Percentiles rank a stretch among this genome's conserved stretches.
Evolutionary conservation across 176 grass and related monocot species (phyloP).

Genomic region (Eragrostis curvula): DNA sequence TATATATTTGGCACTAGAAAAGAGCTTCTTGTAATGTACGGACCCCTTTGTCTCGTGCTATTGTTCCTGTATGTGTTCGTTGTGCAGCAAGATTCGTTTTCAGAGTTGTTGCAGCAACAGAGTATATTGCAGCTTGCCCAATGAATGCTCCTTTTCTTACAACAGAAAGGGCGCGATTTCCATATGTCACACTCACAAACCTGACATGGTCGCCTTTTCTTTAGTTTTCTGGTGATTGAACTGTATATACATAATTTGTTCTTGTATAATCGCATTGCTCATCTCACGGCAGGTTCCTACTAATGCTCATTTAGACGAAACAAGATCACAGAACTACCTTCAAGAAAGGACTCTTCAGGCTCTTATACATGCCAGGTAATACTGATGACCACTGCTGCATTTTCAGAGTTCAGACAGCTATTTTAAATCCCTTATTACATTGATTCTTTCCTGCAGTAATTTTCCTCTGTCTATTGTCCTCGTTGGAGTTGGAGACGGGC

Average conservation of each 20-base stretch:
- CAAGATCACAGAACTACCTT: conserved; percentile 28
- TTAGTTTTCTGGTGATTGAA: background rate
- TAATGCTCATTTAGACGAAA: background rate
- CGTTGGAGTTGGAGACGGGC: conserved; percentile 58
- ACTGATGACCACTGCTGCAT: background rate
- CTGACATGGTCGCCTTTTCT: background rate
- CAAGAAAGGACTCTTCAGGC: conserved; percentile 40
- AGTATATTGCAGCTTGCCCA: too few species aligned
- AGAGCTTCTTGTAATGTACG: background rate
- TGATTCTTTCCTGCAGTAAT: conserved; percentile 21
- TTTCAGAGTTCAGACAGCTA: background rate
- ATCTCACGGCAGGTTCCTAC: conserved; percentile 10
- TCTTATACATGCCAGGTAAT: conserved; percentile 37
- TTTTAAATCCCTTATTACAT: too few species aligned
- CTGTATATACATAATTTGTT: too few species aligned
- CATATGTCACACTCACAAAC: too few species aligned
- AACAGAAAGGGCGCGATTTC: too few species aligned
- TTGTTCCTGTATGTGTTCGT: background rate
- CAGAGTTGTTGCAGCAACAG: too few species aligned
- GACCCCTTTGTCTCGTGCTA: background rate
- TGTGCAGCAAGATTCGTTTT: too few species aligned
- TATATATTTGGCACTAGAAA: background rate
- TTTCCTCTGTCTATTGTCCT: conserved; percentile 64
- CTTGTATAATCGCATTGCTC: background rate
- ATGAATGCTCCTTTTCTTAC: too few species aligned